Evolutionary conservation across 1,139 yeast genomes (phyloP), one percentile per base, ranked within the genome.

Genomic region (Taphrina sp.): DNA sequence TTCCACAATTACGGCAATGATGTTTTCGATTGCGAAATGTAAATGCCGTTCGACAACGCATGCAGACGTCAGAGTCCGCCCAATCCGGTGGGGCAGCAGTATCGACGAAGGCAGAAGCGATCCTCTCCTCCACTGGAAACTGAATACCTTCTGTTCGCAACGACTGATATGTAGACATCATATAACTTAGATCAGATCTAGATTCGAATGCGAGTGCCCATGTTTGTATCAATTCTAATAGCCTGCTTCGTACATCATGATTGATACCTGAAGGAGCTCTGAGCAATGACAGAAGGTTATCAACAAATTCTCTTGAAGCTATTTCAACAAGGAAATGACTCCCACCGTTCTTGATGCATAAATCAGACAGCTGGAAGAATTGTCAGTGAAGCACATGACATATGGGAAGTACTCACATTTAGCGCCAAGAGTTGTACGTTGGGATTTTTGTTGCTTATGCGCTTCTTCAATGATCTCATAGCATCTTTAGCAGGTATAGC

Each of bases 1-100:
- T 96, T 23, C 99, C 99, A 71, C 99, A 92, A 52, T 95, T 85
- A 57, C 98, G 77, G 68, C 98, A 92, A 70, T 92, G 98, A 69
- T 92, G 99, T 67, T 92, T 89, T 65, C 99, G 76, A 67, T 87
- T 89, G 62, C 90, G 74, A 69, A 90, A 78, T 1, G 94, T 76
- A 65, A 92, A 92, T 12, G 83, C 74, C 34, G 77, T 80, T 56
- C 95, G 89, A 64, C 97, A 88, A 59, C 87, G 82, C 97, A 94
- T 90, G 69, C 99, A 92, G 10, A 87, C 88, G 65, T 89, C 95
- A 16, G 89, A 83, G 66, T 94, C 98, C 22, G 86, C 83, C 99
- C 99, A 92, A 64, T 90, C 97, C 0, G 98, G 98, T 2, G 99
- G 96, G 3, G 92, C 90, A 60, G 83, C 85, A 1, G 96, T 80